Evolutionary conservation across 202 grass and related monocot genomes (phyloP).

Genomic region (Elaeis oleifera): DNA sequence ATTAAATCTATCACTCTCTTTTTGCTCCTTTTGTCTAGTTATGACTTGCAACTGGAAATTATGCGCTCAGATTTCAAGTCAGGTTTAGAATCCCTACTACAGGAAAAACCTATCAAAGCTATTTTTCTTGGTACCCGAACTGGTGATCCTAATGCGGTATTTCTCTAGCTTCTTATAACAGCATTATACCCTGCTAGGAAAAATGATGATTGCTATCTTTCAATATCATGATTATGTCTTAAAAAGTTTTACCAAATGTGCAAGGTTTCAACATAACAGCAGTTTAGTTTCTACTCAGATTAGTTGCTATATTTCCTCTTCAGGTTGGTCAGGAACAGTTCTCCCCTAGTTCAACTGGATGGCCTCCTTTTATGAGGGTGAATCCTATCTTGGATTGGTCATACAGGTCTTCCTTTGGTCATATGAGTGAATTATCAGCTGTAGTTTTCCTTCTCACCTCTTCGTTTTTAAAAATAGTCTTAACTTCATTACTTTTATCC

Average conservation of each 20-base stretch:
- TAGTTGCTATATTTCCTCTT: conserved; percentile 28
- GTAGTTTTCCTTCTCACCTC: background rate
- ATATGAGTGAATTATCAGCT: background rate
- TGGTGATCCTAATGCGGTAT: conserved; percentile 96
- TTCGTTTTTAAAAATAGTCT: conserved; percentile 10
- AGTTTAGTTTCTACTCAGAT: background rate
- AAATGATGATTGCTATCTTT: no score
- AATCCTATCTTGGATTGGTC: conserved; percentile 99
- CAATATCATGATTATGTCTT: no score
- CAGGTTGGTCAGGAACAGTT: conserved; percentile 99
- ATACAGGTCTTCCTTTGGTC: conserved; percentile 55
- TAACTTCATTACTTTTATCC: conserved; percentile 29
- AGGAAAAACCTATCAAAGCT: conserved; percentile 81
- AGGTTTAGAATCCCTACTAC: conserved; percentile 71
- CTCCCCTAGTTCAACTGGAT: conserved; percentile 89
- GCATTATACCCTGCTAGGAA: background rate
- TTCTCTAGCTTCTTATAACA: conserved; percentile 22
- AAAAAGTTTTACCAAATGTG: no score
- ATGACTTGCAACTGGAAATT: conserved; percentile 77
- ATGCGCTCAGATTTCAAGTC: conserved; percentile 94
- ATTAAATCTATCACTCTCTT: conserved; percentile 5
- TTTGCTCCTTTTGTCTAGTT: conserved; percentile 32
- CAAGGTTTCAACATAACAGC: no score
- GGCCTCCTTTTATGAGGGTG: conserved; percentile 99
- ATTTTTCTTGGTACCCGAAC: conserved; percentile 99